Percentiles rank a stretch among this genome's conserved stretches.
phyloP scores from a whole-genome alignment of 2,329 filamentous ascomycete genomes.

The Scedosporium boydii region DNA sequence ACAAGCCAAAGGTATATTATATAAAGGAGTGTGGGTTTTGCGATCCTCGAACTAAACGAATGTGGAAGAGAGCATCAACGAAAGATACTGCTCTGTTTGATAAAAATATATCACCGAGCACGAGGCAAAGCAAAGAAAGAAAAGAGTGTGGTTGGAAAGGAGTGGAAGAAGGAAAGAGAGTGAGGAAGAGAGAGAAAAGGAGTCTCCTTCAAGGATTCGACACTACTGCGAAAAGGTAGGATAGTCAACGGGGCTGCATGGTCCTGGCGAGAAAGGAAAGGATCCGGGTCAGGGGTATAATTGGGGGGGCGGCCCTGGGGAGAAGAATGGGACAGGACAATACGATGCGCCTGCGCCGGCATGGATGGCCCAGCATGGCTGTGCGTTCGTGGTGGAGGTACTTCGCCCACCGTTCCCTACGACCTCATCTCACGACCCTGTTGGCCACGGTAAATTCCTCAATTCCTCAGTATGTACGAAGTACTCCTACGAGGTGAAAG shows the following conservation, averaged over 20 bases:
- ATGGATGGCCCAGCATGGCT: neutral
- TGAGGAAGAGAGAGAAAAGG: neutral
- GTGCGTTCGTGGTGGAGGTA: neutral
- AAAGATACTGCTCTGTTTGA: slow-evolving; percentile 4
- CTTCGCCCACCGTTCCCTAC: neutral
- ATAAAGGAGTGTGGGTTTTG: slow-evolving; percentile 3
- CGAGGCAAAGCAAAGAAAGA: neutral
- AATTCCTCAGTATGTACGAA: no score
- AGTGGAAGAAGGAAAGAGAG: neutral
- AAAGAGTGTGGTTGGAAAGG: neutral
- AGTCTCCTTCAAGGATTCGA: slow-evolving; percentile 1
- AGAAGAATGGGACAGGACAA: neutral
- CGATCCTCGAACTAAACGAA: slow-evolving; percentile 4
- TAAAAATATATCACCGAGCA: neutral
- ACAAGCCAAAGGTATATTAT: neutral
- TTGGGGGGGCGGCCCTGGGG: neutral
- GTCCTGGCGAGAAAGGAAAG: neutral
- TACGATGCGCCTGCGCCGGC: neutral
- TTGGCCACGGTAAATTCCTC: neutral
- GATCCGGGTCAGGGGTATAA: neutral
- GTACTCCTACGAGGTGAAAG: neutral
- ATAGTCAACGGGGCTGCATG: neutral
- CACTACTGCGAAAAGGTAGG: neutral
- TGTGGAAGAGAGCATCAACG: slow-evolving; percentile 3
- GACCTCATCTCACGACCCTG: no score